Evolutionary conservation across 345 rosid genomes (phyloP), one percentile per base, ranked within the genome.

Genomic region (Mangifera indica): DNA sequence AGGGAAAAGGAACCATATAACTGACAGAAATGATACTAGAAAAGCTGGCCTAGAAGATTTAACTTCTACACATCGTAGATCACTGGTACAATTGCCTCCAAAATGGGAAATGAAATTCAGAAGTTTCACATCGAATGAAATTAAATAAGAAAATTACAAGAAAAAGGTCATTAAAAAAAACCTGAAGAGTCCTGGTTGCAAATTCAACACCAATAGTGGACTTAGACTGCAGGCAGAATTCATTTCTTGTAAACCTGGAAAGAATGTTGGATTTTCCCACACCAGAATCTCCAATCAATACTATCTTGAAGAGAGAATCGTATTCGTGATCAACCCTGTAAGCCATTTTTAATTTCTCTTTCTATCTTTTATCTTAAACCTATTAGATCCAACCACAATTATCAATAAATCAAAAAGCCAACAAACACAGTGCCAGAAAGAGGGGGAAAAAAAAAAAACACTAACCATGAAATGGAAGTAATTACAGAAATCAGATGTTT

Each of bases 181-280:
- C 92, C 86, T 88, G 88, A 24, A 88, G 86, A 60, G 92, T 88
- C 78, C 88, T 84, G 18, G 92, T 88, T 9, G 92, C 92, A 58
- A 88, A 88, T 67, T 88, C 90, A 18, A 88, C 92, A 45, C 92
- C 92, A 51, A 88, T 88, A 70, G 92, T 86, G 45, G 92, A 88
- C 60, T 88, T 88, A 44, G 92, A 88, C 49, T 88, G 88, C 70
- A 88, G 63, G 74, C 85, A 84, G 78, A 88, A 88, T 32, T 88
- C 92, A 52, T 88, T 86, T 51, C 90, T 80, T 0, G 92, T 86
- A 80, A 88, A 88, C 68, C 92, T 81, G 11, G 90, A 88, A 70
- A 88, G 88, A 63, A 86, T 86, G 75, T 88, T 88, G 52, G 92
- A 88, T 83, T 88, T 88, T 9, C 92, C 92, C 12, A 88, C 92